phyloP scores from a whole-genome alignment of 169 alveolate genomes.

The Neospora caninum region DNA sequence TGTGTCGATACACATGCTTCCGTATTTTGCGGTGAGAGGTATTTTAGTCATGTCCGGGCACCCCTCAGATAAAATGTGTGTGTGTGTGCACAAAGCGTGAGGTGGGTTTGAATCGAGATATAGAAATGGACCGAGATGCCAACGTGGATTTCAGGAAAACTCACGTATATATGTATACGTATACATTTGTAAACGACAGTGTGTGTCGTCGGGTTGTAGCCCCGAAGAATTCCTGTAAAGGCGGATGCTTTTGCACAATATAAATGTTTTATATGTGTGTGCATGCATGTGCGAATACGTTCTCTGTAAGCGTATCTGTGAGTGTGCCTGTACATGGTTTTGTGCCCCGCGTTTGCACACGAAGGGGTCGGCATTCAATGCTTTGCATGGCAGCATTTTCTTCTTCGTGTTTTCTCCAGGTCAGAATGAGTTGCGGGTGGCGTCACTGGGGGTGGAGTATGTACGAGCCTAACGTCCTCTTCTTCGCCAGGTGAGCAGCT shows the following conservation, averaged over 20 bases:
- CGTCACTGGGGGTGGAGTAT: slow-evolving; percentile 28
- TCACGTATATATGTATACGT: too few relatives aligned
- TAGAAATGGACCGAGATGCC: too few relatives aligned
- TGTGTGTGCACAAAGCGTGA: background rate
- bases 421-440: slow-evolving; percentile 36
- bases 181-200: too few relatives aligned
- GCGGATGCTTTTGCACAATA: background rate
- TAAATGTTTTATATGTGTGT: background rate
- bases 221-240: background rate
- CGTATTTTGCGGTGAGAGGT: too few relatives aligned
- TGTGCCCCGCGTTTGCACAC: too few relatives aligned
- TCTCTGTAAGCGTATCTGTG: background rate
- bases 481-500: slow-evolving; percentile 8
- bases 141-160: too few relatives aligned
- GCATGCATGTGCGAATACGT: background rate
- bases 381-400: too few relatives aligned
- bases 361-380: too few relatives aligned
- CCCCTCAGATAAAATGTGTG: background rate
- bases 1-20: too few relatives aligned
- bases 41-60: background rate
- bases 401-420: background rate
- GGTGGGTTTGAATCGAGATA: too few relatives aligned
- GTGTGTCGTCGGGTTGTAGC: too few relatives aligned
- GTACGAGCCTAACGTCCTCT: slow-evolving; percentile 31
- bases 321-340: too few relatives aligned